Base-by-base conservation (phyloP, 2,329 filamentous ascomycete genomes). In the Colletotrichum truncatum region DNA sequence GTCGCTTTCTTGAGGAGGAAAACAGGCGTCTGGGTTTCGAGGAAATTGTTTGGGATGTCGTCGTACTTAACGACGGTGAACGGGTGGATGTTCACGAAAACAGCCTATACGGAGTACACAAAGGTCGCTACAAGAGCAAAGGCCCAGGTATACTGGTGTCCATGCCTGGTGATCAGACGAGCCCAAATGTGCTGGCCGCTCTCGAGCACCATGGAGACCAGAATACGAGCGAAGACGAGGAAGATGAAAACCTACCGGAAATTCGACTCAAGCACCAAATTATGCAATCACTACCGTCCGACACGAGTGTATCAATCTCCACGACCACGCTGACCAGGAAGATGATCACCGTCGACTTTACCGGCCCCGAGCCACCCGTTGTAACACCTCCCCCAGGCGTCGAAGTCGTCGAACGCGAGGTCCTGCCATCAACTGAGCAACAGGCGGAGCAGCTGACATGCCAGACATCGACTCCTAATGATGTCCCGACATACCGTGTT, bases 41-140 rank as follows among this genome's bases (percentile, higher is more conserved):
- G 61, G 86, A 90, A 66, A 76, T 87, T 2, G 80, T 91, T 8
- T 91, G 89, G 89, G 89, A 91, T 70, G 85, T 91, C 3, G 87
- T 91, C 7, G 85, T 91, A 0, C 77, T 90, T 14, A 83, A 86
- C 64, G 82, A 88, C 70, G 86, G 86, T 8, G 80, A 84, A 46
- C 82, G 85, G 34, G 84, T 90, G 28, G 87, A 89, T 66, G 78
- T 89, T 4, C 77, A 81, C 54, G 78, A 80, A 11, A 76, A 78
- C 23, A 76, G 73, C 21, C 53, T 79, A 1, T 75, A 77, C 48
- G 75, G 74, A 3, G 68, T 71, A 4, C 73, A 77, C 62, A 64
- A 68, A 4, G 71, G 73, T 4, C 65, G 67, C 5, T 73, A 75
- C 53, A 25, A 70, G 58, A 49, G 59, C 55, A 63, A 68, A 23